These are phyloP conservation scores for Camellia oleifera DNA, from an alignment of 179 eudicot species.

Conservation along the genomic window DNA sequence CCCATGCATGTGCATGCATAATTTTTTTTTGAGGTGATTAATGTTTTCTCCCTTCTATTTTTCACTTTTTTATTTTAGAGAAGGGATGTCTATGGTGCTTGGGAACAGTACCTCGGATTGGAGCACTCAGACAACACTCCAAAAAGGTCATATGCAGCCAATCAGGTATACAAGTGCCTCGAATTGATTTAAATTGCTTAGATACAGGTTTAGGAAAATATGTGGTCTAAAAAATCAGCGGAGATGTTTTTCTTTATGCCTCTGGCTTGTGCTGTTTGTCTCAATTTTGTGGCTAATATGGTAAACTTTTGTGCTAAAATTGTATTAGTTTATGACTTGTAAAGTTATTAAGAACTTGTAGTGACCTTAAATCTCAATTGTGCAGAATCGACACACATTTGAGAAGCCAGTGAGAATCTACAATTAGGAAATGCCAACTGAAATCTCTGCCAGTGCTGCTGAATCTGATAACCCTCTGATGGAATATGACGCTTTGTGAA, in stretches of 20 bases:
- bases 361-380: neutral
- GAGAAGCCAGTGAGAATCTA: constrained; percentile 72
- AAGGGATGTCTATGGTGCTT: constrained; percentile 94
- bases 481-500: neutral
- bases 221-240: neutral
- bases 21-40: neutral
- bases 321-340: neutral
- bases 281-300: neutral
- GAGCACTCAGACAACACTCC: constrained; percentile 88
- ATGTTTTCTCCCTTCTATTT: neutral
- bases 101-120: constrained; percentile 97
- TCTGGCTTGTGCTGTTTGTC: neutral
- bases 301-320: neutral
- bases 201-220: neutral
- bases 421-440: constrained; percentile 25
- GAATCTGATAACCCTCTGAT: neutral
- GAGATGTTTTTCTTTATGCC: neutral
- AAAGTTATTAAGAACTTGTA: neutral
- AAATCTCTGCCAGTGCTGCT: neutral
- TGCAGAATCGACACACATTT: constrained; percentile 78
- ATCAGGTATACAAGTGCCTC: constrained; percentile 51
- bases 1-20: neutral
- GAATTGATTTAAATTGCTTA: neutral
- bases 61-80: constrained; percentile 35
- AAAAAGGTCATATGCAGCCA: constrained; percentile 70